A percentile compares a stretch with the other conserved stretches of the same genome.
Evolutionary conservation across 2,329 filamentous ascomycete species (phyloP).

Genomic region (Pseudogymnoascus verrucosus): DNA sequence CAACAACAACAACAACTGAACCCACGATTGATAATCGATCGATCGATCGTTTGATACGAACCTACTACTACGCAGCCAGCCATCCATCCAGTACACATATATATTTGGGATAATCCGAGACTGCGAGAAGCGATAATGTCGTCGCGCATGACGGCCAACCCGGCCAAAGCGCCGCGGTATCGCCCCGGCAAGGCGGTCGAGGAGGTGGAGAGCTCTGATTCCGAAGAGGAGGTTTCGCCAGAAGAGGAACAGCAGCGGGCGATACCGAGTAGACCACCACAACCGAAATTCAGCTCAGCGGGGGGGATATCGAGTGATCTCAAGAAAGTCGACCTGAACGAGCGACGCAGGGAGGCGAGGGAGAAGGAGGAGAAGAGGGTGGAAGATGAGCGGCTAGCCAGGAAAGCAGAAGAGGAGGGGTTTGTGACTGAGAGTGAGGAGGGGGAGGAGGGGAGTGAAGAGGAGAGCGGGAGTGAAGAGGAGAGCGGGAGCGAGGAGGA

Average conservation of each 20-base stretch:
- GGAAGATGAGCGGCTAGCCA: slow-evolving; percentile 35
- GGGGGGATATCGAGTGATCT: slow-evolving; percentile 48
- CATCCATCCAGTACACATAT: too few species aligned
- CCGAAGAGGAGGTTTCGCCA: slow-evolving; percentile 38
- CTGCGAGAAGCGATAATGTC: too few species aligned
- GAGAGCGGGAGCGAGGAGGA: slow-evolving; percentile 22
- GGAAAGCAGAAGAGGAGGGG: slow-evolving; percentile 46
- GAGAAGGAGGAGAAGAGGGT: slow-evolving; percentile 39
- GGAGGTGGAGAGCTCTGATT: slow-evolving; percentile 35
- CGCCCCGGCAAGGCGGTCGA: slow-evolving; percentile 71
- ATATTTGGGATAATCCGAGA: too few species aligned
- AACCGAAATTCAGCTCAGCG: slow-evolving; percentile 48
- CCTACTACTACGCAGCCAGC: too few species aligned
- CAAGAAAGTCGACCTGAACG: slow-evolving; percentile 44
- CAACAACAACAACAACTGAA: too few species aligned
- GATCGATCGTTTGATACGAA: too few species aligned
- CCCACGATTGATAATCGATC: neutral
- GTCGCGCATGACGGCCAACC: slow-evolving; percentile 89
- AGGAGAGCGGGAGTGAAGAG: slow-evolving; percentile 22
- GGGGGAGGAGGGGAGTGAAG: slow-evolving; percentile 28
- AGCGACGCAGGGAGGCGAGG: slow-evolving; percentile 38
- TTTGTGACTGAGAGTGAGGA: slow-evolving; percentile 50
- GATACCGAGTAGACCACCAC: slow-evolving; percentile 31
- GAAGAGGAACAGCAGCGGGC: slow-evolving; percentile 24
- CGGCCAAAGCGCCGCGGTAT: slow-evolving; percentile 69